Percentiles rank a stretch among this genome's conserved stretches.
Conservation (phyloP, 2,329 filamentous ascomycete genomes). For the Sphaerulina vaccinii region DNA sequence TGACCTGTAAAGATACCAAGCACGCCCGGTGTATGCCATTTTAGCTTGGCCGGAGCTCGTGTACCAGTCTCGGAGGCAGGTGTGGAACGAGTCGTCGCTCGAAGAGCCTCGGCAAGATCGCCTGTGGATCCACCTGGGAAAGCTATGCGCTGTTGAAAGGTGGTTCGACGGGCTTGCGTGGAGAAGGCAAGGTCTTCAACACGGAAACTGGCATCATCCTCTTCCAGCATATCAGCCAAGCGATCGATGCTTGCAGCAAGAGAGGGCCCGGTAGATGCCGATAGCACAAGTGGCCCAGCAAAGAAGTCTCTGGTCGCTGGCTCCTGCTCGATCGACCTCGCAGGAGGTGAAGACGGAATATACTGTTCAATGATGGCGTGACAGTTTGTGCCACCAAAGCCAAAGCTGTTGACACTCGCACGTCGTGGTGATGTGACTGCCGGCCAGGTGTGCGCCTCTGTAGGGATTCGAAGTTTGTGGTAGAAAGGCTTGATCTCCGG, state of each 20-base stretch:
- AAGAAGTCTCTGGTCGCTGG: constrained; percentile 8
- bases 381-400: constrained; percentile 29
- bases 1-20: constrained; percentile 39
- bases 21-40: constrained; percentile 19
- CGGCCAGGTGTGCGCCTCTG: constrained; percentile 34
- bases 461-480: constrained; percentile 22
- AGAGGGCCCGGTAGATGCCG: constrained; percentile 16
- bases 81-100: constrained; percentile 7
- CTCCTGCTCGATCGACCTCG: not conserved
- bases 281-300: constrained; percentile 20
- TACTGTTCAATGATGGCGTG: constrained; percentile 29
- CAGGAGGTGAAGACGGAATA: constrained; percentile 3
- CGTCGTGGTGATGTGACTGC: constrained; percentile 15
- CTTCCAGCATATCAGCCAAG: constrained; percentile 19
- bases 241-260: constrained; percentile 16
- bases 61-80: constrained; percentile 13
- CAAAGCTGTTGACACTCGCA: constrained; percentile 28
- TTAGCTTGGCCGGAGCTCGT: constrained; percentile 16
- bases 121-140: constrained; percentile 18
- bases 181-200: constrained; percentile 20
- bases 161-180: constrained; percentile 22
- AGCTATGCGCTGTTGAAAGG: constrained; percentile 17
- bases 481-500: constrained; percentile 32
- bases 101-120: constrained; percentile 11
- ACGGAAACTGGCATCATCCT: not conserved